Conservation (phyloP, 2,329 filamentous ascomycete genomes). For the Gremmenia infestans region DNA sequence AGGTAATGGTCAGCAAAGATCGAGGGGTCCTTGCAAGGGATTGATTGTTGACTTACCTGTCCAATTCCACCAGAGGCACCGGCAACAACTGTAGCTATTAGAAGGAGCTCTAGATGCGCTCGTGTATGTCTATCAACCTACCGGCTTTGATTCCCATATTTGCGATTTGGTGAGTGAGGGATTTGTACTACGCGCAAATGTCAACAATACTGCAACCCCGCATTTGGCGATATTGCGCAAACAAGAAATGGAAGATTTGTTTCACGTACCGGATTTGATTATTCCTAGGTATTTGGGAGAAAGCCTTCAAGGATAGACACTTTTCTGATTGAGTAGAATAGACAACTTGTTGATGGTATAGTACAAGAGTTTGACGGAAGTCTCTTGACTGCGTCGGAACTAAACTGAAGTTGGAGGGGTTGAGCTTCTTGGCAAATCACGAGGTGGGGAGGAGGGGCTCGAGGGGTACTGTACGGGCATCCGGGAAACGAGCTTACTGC, state of each 20-base stretch:
- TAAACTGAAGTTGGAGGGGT: constrained; percentile 5
- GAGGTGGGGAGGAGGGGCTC: too few species aligned
- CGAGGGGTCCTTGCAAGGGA: not conserved
- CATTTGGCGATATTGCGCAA: constrained; percentile 6
- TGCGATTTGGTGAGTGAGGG: constrained; percentile 18
- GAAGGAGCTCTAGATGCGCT: not conserved
- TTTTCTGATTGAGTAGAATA: not conserved
- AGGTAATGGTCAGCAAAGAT: constrained; percentile 14
- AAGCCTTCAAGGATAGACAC: not conserved
- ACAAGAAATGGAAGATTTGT: not conserved
- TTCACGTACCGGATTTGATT: constrained; percentile 13
- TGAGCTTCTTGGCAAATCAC: not conserved
- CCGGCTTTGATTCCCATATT: constrained; percentile 57
- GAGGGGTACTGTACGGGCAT: not conserved
- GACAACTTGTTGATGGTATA: not conserved
- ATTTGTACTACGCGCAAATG: constrained; percentile 5
- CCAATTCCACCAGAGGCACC: constrained; percentile 98
- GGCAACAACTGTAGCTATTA: constrained; percentile 61
- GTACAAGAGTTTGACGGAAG: not conserved
- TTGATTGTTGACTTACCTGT: constrained; percentile 58
- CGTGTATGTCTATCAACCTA: constrained; percentile 32
- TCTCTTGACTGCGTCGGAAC: not conserved
- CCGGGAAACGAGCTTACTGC: not conserved
- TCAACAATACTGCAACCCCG: constrained; percentile 22
- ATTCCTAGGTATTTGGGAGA: constrained; percentile 9